Percentiles rank a stretch among this genome's conserved stretches.
These are phyloP conservation scores for Suillus hirtellus DNA, from an alignment of 768 basidiomycete genomes.

Conservation along the genomic window DNA sequence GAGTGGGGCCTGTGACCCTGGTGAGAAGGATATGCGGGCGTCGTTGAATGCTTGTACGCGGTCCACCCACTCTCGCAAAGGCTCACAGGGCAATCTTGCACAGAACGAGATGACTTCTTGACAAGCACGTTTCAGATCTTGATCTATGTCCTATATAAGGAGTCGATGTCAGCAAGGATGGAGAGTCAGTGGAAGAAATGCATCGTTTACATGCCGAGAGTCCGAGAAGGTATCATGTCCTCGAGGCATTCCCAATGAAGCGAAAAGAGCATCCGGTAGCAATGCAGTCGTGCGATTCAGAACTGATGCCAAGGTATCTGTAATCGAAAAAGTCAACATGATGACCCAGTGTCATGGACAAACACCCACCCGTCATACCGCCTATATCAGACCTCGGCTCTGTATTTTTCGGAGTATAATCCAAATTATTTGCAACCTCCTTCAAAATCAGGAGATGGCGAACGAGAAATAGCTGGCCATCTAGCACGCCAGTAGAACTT, in stretches of 20 bases:
- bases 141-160: slow-evolving; percentile 72
- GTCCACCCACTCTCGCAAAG: slow-evolving; percentile 65
- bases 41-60: slow-evolving; percentile 40
- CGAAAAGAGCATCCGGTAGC: slow-evolving; percentile 68
- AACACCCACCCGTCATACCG: slow-evolving; percentile 57
- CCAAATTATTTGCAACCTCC: slow-evolving; percentile 80
- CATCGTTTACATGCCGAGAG: slow-evolving; percentile 62
- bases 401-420: slow-evolving; percentile 52
- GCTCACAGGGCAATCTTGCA: slow-evolving; percentile 54
- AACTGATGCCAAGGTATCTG: slow-evolving; percentile 34
- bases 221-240: slow-evolving; percentile 64
- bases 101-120: slow-evolving; percentile 77
- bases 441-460: slow-evolving; percentile 90
- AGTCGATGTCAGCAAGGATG: slow-evolving; percentile 4
- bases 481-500: slow-evolving; percentile 48
- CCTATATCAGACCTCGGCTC: slow-evolving; percentile 45
- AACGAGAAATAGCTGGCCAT: slow-evolving; percentile 85
- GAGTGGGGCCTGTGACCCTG: slow-evolving; percentile 21
- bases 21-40: slow-evolving; percentile 21
- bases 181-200: not conserved
- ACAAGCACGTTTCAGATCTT: slow-evolving; percentile 80
- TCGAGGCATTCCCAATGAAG: slow-evolving; percentile 65
- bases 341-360: not conserved
- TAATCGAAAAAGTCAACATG: not conserved
- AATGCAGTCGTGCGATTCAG: slow-evolving; percentile 38